Evolutionary conservation across 1,284 basidiomycete genomes (phyloP).

Genomic region (Paramarasmius palmivorus): DNA sequence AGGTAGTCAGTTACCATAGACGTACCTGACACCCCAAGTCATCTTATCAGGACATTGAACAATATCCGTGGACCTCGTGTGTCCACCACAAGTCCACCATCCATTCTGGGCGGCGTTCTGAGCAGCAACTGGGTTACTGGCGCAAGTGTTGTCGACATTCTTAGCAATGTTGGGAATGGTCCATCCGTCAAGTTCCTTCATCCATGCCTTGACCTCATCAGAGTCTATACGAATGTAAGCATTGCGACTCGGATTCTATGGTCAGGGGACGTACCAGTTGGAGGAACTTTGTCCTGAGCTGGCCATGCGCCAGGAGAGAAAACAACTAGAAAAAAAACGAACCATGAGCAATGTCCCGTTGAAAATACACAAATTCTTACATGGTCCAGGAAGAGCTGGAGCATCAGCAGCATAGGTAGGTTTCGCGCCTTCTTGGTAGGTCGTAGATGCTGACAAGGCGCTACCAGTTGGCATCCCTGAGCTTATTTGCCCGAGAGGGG

Average conservation of each 20-base stretch:
- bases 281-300: conserved; percentile 63
- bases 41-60: conserved; percentile 76
- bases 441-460: conserved; percentile 50
- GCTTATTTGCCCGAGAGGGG: conserved; percentile 62
- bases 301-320: conserved; percentile 62
- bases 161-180: conserved; percentile 65
- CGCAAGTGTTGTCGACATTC: conserved; percentile 68
- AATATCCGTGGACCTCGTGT: conserved; percentile 59
- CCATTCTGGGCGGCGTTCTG: conserved; percentile 61
- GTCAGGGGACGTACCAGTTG: conserved; percentile 46
- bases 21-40: conserved; percentile 77
- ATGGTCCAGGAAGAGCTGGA: conserved; percentile 60
- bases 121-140: conserved; percentile 56
- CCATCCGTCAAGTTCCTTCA: conserved; percentile 73
- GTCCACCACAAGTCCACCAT: conserved; percentile 91
- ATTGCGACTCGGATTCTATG: background rate
- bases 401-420: conserved; percentile 62
- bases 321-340: conserved; percentile 40
- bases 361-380: conserved; percentile 38
- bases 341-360: conserved; percentile 1
- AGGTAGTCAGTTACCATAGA: background rate
- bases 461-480: conserved; percentile 64
- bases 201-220: conserved; percentile 70
- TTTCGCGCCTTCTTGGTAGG: conserved; percentile 58
- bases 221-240: conserved; percentile 39